Conservation (phyloP, 75 land plant genomes). For the Selaginella tamariscina region DNA sequence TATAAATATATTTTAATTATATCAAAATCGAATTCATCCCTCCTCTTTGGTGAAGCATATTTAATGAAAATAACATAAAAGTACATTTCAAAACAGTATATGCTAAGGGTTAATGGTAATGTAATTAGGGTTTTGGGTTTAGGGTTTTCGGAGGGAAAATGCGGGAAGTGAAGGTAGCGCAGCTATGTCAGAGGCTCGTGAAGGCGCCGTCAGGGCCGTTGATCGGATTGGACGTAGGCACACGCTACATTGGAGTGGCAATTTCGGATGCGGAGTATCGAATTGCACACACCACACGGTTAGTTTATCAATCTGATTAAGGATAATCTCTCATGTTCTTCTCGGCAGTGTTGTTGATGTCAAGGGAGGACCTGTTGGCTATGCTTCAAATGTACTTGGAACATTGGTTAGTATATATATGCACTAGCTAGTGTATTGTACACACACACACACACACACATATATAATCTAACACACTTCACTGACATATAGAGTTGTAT, state of each 20-base stretch:
- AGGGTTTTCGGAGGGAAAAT: not conserved
- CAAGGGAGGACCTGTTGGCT: not conserved
- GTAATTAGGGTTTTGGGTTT: not conserved
- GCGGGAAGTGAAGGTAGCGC: not conserved
- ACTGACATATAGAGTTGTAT: too few relatives aligned
- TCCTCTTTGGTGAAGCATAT: too few relatives aligned
- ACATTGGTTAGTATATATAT: not conserved
- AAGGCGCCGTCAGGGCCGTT: conserved; percentile 28
- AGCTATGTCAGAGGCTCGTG: not conserved
- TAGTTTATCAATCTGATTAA: not conserved
- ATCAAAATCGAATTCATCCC: too few relatives aligned
- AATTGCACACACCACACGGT: conserved; percentile 70
- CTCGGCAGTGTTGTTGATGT: not conserved
- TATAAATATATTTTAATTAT: too few relatives aligned
- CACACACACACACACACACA: too few relatives aligned
- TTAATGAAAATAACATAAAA: too few relatives aligned
- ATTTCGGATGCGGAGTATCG: conserved; percentile 47
- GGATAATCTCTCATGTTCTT: not conserved
- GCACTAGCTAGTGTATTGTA: too few relatives aligned
- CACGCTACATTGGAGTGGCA: conserved; percentile 70
- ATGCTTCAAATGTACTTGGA: not conserved
- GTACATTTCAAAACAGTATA: too few relatives aligned
- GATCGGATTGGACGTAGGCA: conserved; percentile 79
- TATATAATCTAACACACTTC: too few relatives aligned
- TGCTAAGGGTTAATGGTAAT: too few relatives aligned